Conservation (phyloP, 768 basidiomycete species). For the Tubosaeta sp. region DNA sequence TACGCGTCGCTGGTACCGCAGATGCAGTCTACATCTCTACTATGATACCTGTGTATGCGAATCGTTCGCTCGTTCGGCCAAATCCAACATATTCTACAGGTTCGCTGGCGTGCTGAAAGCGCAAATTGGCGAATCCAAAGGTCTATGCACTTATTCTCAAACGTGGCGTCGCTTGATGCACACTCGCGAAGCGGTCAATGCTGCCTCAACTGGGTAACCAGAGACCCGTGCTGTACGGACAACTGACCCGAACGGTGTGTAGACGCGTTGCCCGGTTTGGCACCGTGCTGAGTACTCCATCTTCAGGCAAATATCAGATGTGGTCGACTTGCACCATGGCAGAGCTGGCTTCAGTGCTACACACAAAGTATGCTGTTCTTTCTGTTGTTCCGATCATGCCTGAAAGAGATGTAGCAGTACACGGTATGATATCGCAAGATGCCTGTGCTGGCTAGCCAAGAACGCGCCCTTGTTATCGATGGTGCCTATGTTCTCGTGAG, state of each 20-base stretch:
- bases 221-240: constrained; percentile 63
- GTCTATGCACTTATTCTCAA: constrained; percentile 83
- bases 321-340: constrained; percentile 48
- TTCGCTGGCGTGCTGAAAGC: constrained; percentile 76
- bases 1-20: constrained; percentile 58
- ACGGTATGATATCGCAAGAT: constrained; percentile 84
- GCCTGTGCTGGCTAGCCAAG: constrained; percentile 89
- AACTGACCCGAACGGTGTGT: constrained; percentile 78
- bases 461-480: constrained; percentile 89
- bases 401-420: constrained; percentile 59
- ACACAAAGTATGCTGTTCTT: constrained; percentile 61
- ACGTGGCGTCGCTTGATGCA: constrained; percentile 83
- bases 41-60: constrained; percentile 82
- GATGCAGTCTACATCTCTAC: constrained; percentile 85
- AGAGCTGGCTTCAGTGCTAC: constrained; percentile 75
- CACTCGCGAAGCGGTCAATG: constrained; percentile 70
- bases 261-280: not conserved
- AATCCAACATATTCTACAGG: constrained; percentile 30
- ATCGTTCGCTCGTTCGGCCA: not conserved
- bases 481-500: constrained; percentile 88
- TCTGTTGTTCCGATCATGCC: not conserved
- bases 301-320: constrained; percentile 82
- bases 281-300: constrained; percentile 49
- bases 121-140: constrained; percentile 61
- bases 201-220: constrained; percentile 64